Conservation (phyloP, 495 filamentous ascomycete genomes). For the Lasiosphaeria ovina region DNA sequence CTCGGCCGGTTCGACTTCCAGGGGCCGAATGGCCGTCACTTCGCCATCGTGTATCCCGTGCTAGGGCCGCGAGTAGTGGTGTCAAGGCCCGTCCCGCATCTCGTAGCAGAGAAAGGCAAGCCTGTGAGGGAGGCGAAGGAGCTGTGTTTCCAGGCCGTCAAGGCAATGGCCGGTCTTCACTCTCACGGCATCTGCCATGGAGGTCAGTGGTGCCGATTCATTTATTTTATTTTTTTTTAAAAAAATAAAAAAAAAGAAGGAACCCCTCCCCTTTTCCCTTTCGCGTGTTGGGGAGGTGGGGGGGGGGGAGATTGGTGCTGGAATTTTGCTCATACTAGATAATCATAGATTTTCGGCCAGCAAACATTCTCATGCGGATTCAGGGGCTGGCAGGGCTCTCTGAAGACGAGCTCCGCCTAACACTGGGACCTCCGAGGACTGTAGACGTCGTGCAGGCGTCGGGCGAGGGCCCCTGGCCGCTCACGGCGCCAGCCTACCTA, state of each 20-base stretch:
- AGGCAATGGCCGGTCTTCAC: constrained; percentile 32
- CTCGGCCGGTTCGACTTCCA: constrained; percentile 31
- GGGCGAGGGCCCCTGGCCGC: constrained; percentile 9
- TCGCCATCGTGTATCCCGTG: constrained; percentile 34
- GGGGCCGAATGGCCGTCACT: constrained; percentile 37
- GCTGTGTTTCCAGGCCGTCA: constrained; percentile 23
- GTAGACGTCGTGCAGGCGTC: constrained; percentile 15
- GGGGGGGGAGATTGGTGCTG: constrained; percentile 2
- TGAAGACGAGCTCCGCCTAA: constrained; percentile 22
- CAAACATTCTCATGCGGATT: constrained; percentile 28
- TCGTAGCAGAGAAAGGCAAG: constrained; percentile 3
- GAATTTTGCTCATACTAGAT: background rate
- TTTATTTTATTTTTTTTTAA: background rate
- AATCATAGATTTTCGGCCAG: constrained; percentile 29
- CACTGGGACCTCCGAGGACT: constrained; percentile 26
- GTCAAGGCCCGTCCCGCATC: constrained; percentile 14
- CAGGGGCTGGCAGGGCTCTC: constrained; percentile 18
- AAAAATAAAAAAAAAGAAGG: no score
- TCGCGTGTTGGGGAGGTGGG: no score
- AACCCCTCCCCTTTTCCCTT: no score
- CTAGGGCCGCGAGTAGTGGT: constrained; percentile 26
- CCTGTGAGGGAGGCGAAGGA: constrained; percentile 11
- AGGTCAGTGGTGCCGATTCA: constrained; percentile 13
- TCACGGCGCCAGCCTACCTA: constrained; percentile 27
- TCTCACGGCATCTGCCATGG: constrained; percentile 31